phyloP scores from a whole-genome alignment of 768 basidiomycete species.

The Collybiopsis confluens region DNA sequence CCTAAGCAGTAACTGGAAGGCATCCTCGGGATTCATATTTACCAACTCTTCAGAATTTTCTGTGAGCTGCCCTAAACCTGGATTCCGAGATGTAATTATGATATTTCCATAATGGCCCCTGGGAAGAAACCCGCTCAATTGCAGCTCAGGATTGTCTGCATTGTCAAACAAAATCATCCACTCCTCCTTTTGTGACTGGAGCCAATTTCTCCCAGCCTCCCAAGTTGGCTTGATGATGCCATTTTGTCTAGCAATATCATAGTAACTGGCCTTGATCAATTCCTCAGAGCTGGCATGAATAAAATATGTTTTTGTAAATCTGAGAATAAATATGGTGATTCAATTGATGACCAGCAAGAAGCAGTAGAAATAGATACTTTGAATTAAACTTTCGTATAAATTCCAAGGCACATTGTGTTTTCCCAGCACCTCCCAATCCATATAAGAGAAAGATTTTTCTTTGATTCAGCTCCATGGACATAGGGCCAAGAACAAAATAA shows the following conservation, averaged over 20 bases:
- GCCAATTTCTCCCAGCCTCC: not conserved
- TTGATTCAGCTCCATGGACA: too few species aligned
- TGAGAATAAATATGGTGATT: not conserved
- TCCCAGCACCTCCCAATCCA: slow-evolving; percentile 5
- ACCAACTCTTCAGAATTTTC: not conserved
- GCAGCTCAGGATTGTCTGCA: slow-evolving; percentile 6
- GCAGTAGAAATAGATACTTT: not conserved
- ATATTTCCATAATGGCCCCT: slow-evolving; percentile 4
- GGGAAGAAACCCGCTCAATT: slow-evolving; percentile 1
- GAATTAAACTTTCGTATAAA: not conserved
- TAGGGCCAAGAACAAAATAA: not conserved
- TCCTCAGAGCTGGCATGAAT: not conserved
- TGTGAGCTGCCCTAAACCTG: not conserved
- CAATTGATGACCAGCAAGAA: not conserved
- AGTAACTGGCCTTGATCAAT: not conserved
- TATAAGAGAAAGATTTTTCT: not conserved
- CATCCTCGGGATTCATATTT: not conserved
- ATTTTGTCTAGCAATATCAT: not conserved
- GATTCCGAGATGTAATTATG: slow-evolving; percentile 6
- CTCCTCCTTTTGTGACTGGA: not conserved
- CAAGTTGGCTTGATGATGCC: not conserved
- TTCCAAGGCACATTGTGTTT: slow-evolving; percentile 3
- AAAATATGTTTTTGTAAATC: not conserved
- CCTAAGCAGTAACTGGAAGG: not conserved
- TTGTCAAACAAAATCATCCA: slow-evolving; percentile 9